Conservation (phyloP, 805 yeast genomes). For the Dipodascus geniculatus region DNA sequence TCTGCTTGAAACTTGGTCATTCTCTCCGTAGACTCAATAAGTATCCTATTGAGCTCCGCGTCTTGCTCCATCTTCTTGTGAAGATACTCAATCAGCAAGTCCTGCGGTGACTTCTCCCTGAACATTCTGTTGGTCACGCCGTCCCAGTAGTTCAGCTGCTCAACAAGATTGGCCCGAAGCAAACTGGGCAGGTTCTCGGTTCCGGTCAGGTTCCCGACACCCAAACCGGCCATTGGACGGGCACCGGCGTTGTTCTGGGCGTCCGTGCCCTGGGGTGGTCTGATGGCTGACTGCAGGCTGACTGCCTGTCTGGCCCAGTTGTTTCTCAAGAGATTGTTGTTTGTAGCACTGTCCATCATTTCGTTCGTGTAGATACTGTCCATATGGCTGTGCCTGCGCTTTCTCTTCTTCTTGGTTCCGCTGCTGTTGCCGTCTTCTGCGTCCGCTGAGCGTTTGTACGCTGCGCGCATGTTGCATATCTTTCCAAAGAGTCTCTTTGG, state of each 20-base stretch:
- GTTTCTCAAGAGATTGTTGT: background rate
- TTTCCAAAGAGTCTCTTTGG: background rate
- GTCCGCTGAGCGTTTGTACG: background rate
- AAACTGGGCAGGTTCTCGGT: background rate
- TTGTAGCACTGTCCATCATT: background rate
- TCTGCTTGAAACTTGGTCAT: background rate
- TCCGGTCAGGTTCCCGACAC: background rate
- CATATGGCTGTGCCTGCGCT: background rate
- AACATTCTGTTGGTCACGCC: background rate
- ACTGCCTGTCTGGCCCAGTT: background rate
- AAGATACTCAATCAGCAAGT: background rate
- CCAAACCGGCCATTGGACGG: background rate
- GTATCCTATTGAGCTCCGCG: background rate
- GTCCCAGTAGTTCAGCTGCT: background rate
- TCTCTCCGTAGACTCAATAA: background rate
- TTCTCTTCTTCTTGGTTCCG: background rate
- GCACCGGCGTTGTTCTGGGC: background rate
- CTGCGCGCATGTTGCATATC: background rate
- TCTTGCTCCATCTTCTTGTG: constrained; percentile 1
- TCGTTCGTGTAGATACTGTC: background rate
- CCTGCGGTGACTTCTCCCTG: background rate
- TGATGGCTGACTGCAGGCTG: background rate
- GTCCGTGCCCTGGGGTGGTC: background rate
- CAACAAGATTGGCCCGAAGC: background rate
- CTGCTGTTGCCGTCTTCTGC: background rate